Percentiles rank a stretch among this genome's conserved stretches.
Evolutionary conservation across 2,329 filamentous ascomycete species (phyloP).

Genomic region (Elsinoe australis): DNA sequence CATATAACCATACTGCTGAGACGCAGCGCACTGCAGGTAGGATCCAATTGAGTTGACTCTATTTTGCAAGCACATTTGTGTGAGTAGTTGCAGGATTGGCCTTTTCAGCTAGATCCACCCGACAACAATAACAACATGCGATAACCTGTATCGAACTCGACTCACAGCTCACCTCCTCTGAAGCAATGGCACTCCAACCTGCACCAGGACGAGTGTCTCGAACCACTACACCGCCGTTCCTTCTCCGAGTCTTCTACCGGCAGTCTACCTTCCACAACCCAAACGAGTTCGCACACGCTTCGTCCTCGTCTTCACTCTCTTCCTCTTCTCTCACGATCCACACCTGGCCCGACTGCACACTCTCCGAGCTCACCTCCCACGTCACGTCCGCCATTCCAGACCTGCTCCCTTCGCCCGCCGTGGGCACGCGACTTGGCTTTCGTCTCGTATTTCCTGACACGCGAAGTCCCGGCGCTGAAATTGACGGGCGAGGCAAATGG

Average conservation of each 20-base stretch:
- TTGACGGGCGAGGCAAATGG: slow-evolving; percentile 51
- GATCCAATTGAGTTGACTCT: too few relatives aligned
- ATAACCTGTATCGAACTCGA: too few relatives aligned
- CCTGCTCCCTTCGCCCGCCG: slow-evolving; percentile 62
- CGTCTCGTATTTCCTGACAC: slow-evolving; percentile 79
- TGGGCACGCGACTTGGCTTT: slow-evolving; percentile 81
- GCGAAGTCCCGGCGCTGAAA: slow-evolving; percentile 33
- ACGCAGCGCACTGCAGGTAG: too few relatives aligned
- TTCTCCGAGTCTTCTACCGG: slow-evolving; percentile 78
- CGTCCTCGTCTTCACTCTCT: slow-evolving; percentile 46
- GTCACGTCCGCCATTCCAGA: slow-evolving; percentile 61
- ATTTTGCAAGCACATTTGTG: too few relatives aligned
- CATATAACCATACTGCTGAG: too few relatives aligned
- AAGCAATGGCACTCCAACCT: slow-evolving; percentile 34
- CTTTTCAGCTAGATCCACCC: too few relatives aligned
- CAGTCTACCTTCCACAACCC: slow-evolving; percentile 66
- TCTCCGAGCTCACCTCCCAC: slow-evolving; percentile 72
- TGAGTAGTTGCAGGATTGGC: too few relatives aligned
- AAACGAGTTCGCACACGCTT: slow-evolving; percentile 56
- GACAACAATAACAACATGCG: too few relatives aligned
- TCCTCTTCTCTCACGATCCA: slow-evolving; percentile 59
- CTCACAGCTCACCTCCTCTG: too few relatives aligned
- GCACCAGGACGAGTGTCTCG: slow-evolving; percentile 50
- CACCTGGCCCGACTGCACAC: slow-evolving; percentile 74
- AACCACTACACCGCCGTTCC: slow-evolving; percentile 68